Conservation (phyloP, 1,284 basidiomycete genomes). For the Ganoderma lucidum region DNA sequence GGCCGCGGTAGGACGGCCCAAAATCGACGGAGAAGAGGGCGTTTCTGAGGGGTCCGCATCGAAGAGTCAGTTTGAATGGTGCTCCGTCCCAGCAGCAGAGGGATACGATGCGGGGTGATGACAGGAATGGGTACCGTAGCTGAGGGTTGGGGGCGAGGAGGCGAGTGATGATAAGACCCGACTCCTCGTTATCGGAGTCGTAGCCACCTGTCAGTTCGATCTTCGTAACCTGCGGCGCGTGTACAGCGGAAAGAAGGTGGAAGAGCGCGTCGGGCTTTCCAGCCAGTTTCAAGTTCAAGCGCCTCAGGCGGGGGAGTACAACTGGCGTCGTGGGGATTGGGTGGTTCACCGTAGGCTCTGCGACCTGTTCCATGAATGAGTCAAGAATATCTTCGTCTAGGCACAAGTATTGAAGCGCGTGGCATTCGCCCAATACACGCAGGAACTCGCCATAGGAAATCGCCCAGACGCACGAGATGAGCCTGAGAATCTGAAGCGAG, state of each 20-base stretch:
- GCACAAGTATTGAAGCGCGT: neutral
- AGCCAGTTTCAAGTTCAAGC: neutral
- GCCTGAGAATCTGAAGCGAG: neutral
- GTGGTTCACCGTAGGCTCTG: neutral
- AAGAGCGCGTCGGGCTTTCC: neutral
- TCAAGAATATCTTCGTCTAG: neutral
- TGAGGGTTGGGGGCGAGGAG: neutral
- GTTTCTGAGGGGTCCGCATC: neutral
- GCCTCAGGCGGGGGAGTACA: neutral
- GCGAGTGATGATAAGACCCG: neutral
- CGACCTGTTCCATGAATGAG: neutral
- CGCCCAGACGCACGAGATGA: neutral
- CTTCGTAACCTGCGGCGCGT: neutral
- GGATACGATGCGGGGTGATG: neutral
- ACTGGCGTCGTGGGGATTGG: neutral
- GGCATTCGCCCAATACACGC: neutral
- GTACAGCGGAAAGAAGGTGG: neutral
- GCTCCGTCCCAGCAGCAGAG: neutral
- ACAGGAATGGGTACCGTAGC: neutral
- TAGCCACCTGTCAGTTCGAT: neutral
- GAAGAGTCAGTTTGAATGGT: neutral
- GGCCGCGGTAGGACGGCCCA: neutral
- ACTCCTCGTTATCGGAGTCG: neutral
- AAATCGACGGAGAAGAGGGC: neutral
- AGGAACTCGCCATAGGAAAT: neutral